Base-by-base conservation (phyloP, 2,329 filamentous ascomycete species). In the Monilinia fructigena region DNA sequence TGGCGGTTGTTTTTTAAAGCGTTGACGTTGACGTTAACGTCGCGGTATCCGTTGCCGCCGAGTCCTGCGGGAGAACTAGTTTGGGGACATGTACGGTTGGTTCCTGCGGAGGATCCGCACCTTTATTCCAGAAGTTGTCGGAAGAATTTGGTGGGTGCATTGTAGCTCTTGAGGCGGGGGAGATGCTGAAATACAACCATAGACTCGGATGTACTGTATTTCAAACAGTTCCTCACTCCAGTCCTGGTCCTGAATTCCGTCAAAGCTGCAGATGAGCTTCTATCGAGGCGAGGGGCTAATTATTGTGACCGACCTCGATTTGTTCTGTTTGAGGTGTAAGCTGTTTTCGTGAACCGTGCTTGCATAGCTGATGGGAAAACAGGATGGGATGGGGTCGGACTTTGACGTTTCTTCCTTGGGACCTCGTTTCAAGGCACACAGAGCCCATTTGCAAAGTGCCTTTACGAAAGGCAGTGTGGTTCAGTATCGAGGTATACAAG, bases 221-320 rank as follows among this genome's bases (percentile, higher is more conserved):
- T 73, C 45, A 69, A 70, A n/a, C 55, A 69, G 12, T 66, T 72
- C 12, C 64, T 68, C 70, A 76, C 77, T 69, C 66, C 75, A 6
- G 73, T 81, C 65, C 74, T 83, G 42, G 77, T 82, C 2, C 74
- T 83, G 40, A 81, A 82, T 73, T 81, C 78, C 55, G 75, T 77
- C 7, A 73, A 78, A 55, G 76, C 78, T 3, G 80, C 81, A 28
- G 70, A 74, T 6, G 80, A 82, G n/a, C 73, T 83, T 5, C 74
- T 83, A 6, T 80, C 81, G 65, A 80, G 78, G 64, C 73, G 78
- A 23, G 80, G 81, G 1, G 75, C 75, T 67, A 82, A 81, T 67
- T 82, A 81, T 68, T 75, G 74, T 42, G 79, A 81, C 68, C 70
- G 81, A 2, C 81, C 81, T 11, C 76, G 78, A n/a, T 82, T 83